Conservation (phyloP, 2,329 filamentous ascomycete genomes). For the Xylariaceae sp. region DNA sequence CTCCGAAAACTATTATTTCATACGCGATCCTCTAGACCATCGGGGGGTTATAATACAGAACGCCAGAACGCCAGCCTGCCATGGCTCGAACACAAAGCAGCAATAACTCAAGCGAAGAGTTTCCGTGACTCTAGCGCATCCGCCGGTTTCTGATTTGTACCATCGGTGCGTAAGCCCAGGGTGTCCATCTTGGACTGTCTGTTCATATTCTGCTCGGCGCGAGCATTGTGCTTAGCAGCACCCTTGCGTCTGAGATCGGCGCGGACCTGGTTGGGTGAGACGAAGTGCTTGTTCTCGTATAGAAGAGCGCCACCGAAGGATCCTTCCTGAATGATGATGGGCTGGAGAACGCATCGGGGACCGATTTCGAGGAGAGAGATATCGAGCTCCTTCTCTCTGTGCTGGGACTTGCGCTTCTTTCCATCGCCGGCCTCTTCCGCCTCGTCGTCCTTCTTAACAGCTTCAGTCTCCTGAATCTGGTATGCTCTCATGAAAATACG, state of each 20-base stretch:
- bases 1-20: background rate
- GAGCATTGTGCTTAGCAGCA: conserved; percentile 69
- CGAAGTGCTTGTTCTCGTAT: conserved; percentile 96
- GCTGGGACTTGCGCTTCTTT: conserved; percentile 37
- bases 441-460: conserved; percentile 48
- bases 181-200: conserved; percentile 68
- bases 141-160: conserved; percentile 56
- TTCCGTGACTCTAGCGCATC: conserved; percentile 71
- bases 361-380: conserved; percentile 77
- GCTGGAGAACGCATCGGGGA: conserved; percentile 85
- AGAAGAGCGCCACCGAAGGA: conserved; percentile 91
- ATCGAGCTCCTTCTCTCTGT: conserved; percentile 58
- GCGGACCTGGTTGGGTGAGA: conserved; percentile 90
- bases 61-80: conserved; percentile 25
- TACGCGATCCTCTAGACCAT: conserved; percentile 3
- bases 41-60: conserved; percentile 11
- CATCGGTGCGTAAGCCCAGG: conserved; percentile 66
- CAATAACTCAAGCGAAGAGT: conserved; percentile 60
- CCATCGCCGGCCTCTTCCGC: conserved; percentile 48
- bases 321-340: conserved; percentile 86
- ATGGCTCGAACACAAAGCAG: conserved; percentile 7
- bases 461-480: conserved; percentile 53
- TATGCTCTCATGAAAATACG: conserved; percentile 97
- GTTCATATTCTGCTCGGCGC: conserved; percentile 69
- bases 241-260: conserved; percentile 72